phyloP scores from a whole-genome alignment of 169 alveolate genomes.

The Eimeria praecox region DNA sequence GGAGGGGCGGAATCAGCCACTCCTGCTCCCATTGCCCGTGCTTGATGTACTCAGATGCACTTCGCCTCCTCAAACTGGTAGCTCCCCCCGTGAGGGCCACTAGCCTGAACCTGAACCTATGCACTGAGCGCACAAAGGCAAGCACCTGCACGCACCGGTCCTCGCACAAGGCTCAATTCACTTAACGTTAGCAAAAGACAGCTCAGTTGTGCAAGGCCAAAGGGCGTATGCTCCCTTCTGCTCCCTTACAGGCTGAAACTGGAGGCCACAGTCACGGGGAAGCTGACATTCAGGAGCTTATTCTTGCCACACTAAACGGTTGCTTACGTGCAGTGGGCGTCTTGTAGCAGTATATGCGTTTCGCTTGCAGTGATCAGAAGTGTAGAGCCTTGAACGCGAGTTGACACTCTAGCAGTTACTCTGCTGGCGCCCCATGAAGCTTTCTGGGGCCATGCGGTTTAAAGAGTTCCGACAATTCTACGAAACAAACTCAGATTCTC shows the following conservation, averaged over 20 bases:
- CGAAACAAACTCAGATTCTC: too few species aligned
- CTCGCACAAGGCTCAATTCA: not conserved
- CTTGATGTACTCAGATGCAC: not conserved
- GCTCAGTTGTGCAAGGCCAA: not conserved
- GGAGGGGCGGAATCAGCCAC: not conserved
- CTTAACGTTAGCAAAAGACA: not conserved
- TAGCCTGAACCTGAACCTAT: not conserved
- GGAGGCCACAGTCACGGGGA: not conserved
- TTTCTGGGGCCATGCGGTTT: too few species aligned
- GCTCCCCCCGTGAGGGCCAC: not conserved
- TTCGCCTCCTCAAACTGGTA: not conserved
- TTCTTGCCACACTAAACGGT: too few species aligned
- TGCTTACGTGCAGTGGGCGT: not conserved
- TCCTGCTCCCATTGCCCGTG: not conserved
- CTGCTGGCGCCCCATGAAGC: too few species aligned
- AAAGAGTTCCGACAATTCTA: too few species aligned
- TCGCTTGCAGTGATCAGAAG: not conserved
- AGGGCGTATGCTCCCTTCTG: not conserved
- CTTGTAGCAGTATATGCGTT: not conserved
- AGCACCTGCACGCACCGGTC: not conserved
- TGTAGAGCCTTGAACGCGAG: too few species aligned
- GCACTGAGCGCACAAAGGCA: not conserved
- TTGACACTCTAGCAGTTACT: too few species aligned
- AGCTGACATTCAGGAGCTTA: too few species aligned
- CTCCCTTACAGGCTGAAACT: not conserved